A percentile compares a stretch with the other conserved stretches of the same genome.
These are phyloP conservation scores for Colletotrichum musicola DNA, from an alignment of 2,329 filamentous ascomycete genomes.

Conservation along the genomic window DNA sequence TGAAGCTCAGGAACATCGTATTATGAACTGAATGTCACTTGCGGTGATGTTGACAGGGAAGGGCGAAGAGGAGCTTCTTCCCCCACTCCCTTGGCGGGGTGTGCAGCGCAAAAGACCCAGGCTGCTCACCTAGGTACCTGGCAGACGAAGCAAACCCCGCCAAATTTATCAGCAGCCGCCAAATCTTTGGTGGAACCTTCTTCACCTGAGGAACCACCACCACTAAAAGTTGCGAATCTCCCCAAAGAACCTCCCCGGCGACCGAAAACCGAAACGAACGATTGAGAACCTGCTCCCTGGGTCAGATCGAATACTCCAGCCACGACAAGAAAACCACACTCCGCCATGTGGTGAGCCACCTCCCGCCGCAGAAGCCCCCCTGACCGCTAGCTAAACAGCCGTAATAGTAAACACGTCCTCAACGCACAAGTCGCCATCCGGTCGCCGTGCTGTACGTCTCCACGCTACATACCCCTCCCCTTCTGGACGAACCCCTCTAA, in stretches of 20 bases:
- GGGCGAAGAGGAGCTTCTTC: not conserved
- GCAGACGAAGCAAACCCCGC: slow-evolving; percentile 23
- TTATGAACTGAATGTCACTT: too few relatives aligned
- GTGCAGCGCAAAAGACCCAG: slow-evolving; percentile 28
- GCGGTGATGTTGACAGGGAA: not conserved
- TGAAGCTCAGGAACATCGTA: too few relatives aligned
- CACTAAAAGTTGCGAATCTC: slow-evolving; percentile 11
- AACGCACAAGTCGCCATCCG: slow-evolving; percentile 98
- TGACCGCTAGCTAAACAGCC: slow-evolving; percentile 19
- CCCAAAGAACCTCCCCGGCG: not conserved
- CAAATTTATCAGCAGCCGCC: slow-evolving; percentile 40
- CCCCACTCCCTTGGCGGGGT: slow-evolving; percentile 18
- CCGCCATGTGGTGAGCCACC: slow-evolving; percentile 53
- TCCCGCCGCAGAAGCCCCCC: not conserved
- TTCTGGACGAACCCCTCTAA: slow-evolving; percentile 1
- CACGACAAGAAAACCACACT: not conserved
- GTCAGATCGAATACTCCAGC: too few relatives aligned
- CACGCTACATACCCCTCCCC: not conserved
- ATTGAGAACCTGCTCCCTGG: not conserved
- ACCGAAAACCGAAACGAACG: not conserved
- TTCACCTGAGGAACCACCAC: slow-evolving; percentile 1
- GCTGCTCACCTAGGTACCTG: not conserved
- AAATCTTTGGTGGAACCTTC: slow-evolving; percentile 31
- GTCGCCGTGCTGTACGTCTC: slow-evolving; percentile 87
- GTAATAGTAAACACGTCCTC: slow-evolving; percentile 89